Percentiles rank a stretch among this genome's conserved stretches.
phyloP scores from a whole-genome alignment of 140 eudicot genomes.

The Cichorium intybus region DNA sequence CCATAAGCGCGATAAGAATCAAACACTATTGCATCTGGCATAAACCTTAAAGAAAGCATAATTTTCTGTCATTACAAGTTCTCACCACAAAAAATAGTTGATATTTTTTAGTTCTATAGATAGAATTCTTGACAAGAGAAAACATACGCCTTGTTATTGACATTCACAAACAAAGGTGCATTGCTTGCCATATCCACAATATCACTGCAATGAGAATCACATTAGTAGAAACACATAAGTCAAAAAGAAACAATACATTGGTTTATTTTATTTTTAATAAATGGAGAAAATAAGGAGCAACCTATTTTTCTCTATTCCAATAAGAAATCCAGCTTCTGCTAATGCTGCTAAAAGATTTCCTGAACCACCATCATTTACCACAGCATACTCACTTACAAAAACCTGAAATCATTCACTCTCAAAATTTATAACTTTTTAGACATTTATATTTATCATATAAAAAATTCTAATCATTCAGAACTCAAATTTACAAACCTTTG shows the following conservation, averaged over 20 bases:
- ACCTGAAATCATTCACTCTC: constrained; percentile 49
- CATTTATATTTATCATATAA: not conserved
- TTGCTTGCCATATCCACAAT: constrained; percentile 92
- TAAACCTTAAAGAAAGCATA: constrained; percentile 44
- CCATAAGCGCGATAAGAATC: constrained; percentile 68
- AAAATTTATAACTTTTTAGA: constrained; percentile 10
- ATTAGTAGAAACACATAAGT: constrained; percentile 13
- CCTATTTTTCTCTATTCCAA: constrained; percentile 91
- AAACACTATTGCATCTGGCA: constrained; percentile 87
- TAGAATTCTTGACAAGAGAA: constrained; percentile 8
- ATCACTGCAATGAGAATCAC: constrained; percentile 57
- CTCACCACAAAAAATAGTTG: not conserved
- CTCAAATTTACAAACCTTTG: constrained; percentile 61
- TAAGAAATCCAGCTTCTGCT: constrained; percentile 93
- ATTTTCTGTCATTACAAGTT: not conserved
- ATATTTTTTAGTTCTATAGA: not conserved
- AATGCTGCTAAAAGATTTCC: constrained; percentile 91
- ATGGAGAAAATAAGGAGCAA: constrained; percentile 12
- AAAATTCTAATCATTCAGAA: not conserved
- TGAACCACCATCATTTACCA: constrained; percentile 57
- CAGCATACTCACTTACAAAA: constrained; percentile 97
- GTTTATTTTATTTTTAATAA: too few relatives aligned
- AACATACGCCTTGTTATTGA: constrained; percentile 55
- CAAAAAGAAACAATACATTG: too few relatives aligned
- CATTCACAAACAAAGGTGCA: constrained; percentile 87